phyloP scores from a whole-genome alignment of 2,329 filamentous ascomycete genomes.

The Stachybotrys elegans region DNA sequence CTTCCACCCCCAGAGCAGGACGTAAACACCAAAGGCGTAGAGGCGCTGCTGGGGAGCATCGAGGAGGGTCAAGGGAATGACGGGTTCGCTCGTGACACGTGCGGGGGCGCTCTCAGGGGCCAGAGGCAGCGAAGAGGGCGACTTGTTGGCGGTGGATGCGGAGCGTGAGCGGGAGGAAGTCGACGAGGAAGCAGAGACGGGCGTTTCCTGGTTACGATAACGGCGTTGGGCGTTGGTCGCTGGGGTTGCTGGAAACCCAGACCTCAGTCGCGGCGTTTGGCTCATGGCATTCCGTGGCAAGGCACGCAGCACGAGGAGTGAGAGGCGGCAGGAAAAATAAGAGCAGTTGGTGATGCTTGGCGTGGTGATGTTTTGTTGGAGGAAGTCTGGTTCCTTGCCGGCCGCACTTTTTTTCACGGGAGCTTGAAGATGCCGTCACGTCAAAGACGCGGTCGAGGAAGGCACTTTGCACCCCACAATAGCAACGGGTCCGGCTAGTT shows the following conservation, averaged over 20 bases:
- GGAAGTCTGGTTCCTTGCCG: too few species aligned
- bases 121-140: slow-evolving; percentile 33
- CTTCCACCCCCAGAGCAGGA: slow-evolving; percentile 72
- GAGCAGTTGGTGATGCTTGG: slow-evolving; percentile 5
- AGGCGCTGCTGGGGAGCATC: slow-evolving; percentile 89
- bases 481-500: too few species aligned
- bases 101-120: slow-evolving; percentile 37
- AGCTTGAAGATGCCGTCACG: slow-evolving; percentile 27
- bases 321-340: background rate
- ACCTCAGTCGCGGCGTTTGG: slow-evolving; percentile 75
- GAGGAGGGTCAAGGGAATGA: slow-evolving; percentile 76
- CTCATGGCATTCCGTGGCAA: slow-evolving; percentile 65
- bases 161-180: slow-evolving; percentile 23
- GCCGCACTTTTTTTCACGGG: slow-evolving; percentile 16
- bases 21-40: slow-evolving; percentile 78
- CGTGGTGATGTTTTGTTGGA: slow-evolving; percentile 3
- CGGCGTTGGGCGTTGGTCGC: slow-evolving; percentile 38
- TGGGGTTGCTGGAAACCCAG: slow-evolving; percentile 76
- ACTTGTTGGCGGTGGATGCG: slow-evolving; percentile 22
- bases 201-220: slow-evolving; percentile 23
- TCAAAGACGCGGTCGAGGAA: slow-evolving; percentile 34
- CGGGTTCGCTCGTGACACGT: slow-evolving; percentile 42
- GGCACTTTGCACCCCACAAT: too few species aligned
- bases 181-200: slow-evolving; percentile 22
- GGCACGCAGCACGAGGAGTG: background rate